Evolutionary conservation across 352 stramenopile species (phyloP).

Genomic region (Blastocystis sp.): DNA sequence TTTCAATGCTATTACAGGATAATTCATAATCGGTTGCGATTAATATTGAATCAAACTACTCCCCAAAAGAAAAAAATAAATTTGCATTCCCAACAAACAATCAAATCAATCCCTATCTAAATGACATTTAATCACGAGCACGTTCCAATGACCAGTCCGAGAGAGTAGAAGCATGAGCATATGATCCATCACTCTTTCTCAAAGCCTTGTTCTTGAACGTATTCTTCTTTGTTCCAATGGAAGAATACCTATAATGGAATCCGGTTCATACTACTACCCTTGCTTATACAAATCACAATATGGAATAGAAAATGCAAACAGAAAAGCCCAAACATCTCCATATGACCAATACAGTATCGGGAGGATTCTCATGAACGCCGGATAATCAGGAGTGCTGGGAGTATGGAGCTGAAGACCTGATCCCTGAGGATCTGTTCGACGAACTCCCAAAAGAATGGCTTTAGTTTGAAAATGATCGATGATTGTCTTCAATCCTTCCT

Average conservation of each 20-base stretch:
- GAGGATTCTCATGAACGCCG: conserved; percentile 52
- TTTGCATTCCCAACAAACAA: background rate
- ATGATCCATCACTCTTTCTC: conserved; percentile 6
- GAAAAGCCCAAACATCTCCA: conserved; percentile 52
- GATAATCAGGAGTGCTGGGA: conserved; percentile 26
- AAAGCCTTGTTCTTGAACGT: conserved; percentile 3
- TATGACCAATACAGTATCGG: conserved; percentile 54
- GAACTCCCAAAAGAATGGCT: conserved; percentile 31
- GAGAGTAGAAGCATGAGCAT: background rate
- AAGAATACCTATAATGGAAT: conserved; percentile 33
- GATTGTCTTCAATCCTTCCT: conserved; percentile 12
- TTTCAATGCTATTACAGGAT: background rate
- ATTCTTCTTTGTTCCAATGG: conserved; percentile 48
- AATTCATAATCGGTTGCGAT: background rate
- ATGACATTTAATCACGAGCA: conserved; percentile 8
- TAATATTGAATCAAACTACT: background rate
- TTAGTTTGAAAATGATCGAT: background rate
- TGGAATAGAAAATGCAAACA: conserved; percentile 32
- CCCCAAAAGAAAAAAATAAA: background rate
- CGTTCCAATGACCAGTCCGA: conserved; percentile 46
- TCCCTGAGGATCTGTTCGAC: conserved; percentile 23
- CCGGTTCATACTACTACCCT: background rate
- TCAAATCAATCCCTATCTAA: background rate
- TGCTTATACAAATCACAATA: conserved; percentile 43
- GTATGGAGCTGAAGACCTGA: background rate